Conservation (phyloP, 1,284 basidiomycete genomes). For the Marasmius tenuissimus region DNA sequence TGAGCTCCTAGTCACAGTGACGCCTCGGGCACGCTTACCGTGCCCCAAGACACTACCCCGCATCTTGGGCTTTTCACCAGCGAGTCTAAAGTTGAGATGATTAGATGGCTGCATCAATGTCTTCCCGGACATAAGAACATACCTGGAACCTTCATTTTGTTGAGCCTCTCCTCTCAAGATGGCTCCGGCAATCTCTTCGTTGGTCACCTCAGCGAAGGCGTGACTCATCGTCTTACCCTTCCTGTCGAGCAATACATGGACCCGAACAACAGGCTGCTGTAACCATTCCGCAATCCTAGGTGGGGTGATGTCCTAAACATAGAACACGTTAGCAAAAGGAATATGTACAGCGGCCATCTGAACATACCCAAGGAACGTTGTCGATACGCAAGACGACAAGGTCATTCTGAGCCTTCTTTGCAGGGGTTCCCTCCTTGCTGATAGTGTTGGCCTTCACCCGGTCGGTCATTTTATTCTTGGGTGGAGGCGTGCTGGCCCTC, state of each 20-base stretch:
- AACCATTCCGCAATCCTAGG: conserved; percentile 67
- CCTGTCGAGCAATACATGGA: conserved; percentile 73
- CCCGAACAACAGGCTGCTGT: conserved; percentile 62
- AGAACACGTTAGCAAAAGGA: conserved; percentile 9
- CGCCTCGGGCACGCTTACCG: conserved; percentile 73
- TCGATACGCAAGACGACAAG: conserved; percentile 74
- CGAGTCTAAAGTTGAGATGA: neutral
- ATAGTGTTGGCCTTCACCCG: neutral
- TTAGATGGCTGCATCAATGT: neutral
- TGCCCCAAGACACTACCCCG: conserved; percentile 66
- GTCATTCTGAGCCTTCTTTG: conserved; percentile 29
- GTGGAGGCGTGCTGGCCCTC: conserved; percentile 14
- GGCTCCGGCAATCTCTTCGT: conserved; percentile 57
- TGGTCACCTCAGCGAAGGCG: conserved; percentile 71
- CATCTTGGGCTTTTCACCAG: conserved; percentile 20
- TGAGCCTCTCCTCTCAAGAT: conserved; percentile 59
- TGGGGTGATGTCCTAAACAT: conserved; percentile 73
- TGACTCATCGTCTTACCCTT: conserved; percentile 81
- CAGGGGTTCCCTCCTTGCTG: neutral
- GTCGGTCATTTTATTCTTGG: conserved; percentile 2
- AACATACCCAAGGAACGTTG: conserved; percentile 80
- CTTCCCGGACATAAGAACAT: conserved; percentile 18
- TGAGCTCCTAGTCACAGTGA: conserved; percentile 74
- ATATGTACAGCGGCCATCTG: conserved; percentile 6
- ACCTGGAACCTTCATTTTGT: conserved; percentile 13